phyloP scores from a whole-genome alignment of 371 early-diverging fungal genomes.

The Lichtheimia ramosa region DNA sequence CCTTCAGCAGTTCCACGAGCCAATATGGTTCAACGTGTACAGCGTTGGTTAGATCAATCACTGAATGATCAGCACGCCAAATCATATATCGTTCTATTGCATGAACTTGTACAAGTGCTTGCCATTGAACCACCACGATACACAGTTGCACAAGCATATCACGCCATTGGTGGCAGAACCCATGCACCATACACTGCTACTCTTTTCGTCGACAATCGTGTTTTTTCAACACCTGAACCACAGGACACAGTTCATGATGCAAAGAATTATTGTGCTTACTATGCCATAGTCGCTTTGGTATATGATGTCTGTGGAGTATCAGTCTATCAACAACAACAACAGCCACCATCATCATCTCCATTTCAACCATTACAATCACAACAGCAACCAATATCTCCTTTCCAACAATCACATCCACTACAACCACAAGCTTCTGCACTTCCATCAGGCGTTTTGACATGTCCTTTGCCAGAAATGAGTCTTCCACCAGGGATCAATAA shows the following conservation, averaged over 20 bases:
- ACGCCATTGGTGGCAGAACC: neutral
- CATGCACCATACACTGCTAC: constrained; percentile 3
- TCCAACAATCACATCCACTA: no score
- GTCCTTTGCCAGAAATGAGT: no score
- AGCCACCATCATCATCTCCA: no score
- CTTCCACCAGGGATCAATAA: no score
- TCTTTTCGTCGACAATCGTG: neutral
- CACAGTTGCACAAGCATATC: neutral
- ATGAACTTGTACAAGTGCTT: neutral
- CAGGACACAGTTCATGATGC: neutral
- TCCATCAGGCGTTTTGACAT: no score
- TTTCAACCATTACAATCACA: no score
- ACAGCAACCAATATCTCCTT: no score
- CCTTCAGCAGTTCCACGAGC: no score
- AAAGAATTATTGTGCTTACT: neutral
- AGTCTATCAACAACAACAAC: no score
- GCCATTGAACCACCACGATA: neutral
- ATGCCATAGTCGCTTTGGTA: neutral
- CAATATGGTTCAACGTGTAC: no score
- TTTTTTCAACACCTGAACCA: neutral
- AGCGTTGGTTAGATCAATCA: no score
- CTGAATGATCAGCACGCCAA: neutral
- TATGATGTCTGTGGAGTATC: neutral
- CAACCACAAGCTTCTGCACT: no score
- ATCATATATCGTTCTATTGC: neutral